These are phyloP conservation scores for Nicotiana paniculata DNA, from an alignment of 257 asterid species.

Conservation along the genomic window DNA sequence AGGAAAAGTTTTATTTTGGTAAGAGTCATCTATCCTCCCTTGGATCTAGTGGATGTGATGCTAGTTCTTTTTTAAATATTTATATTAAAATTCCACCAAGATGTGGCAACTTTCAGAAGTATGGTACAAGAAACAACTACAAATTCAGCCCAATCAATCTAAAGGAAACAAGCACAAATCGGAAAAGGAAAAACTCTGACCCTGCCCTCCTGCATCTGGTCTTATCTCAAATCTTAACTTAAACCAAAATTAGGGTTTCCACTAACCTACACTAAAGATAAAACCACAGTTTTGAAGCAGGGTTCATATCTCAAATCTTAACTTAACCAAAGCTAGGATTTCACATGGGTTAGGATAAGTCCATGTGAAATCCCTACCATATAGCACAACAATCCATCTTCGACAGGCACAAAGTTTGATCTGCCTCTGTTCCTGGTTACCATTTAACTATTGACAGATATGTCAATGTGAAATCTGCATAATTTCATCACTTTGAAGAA, in stretches of 20 bases:
- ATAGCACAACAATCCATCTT: background rate
- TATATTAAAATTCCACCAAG: background rate
- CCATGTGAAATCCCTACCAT: constrained; percentile 1
- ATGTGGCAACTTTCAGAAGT: background rate
- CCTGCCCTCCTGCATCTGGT: background rate
- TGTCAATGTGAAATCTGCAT: background rate
- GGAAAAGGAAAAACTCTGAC: background rate
- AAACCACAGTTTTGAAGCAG: background rate
- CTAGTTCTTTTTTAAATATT: background rate
- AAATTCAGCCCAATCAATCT: background rate
- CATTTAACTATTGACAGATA: background rate
- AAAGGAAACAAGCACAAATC: background rate
- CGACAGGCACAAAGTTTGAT: background rate
- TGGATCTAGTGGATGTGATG: background rate
- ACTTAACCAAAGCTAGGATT: background rate
- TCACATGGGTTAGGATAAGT: background rate
- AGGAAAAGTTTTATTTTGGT: constrained; percentile 89
- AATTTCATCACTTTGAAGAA: background rate
- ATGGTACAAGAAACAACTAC: background rate
- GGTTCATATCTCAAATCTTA: background rate
- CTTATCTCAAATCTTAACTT: background rate
- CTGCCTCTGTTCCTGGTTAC: background rate
- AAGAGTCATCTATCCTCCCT: constrained; percentile 17
- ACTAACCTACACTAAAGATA: background rate
- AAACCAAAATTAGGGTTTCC: background rate